These are phyloP conservation scores for Cladosporium austrohemisphaericum DNA, from an alignment of 2,329 filamentous ascomycete species.

Conservation along the genomic window DNA sequence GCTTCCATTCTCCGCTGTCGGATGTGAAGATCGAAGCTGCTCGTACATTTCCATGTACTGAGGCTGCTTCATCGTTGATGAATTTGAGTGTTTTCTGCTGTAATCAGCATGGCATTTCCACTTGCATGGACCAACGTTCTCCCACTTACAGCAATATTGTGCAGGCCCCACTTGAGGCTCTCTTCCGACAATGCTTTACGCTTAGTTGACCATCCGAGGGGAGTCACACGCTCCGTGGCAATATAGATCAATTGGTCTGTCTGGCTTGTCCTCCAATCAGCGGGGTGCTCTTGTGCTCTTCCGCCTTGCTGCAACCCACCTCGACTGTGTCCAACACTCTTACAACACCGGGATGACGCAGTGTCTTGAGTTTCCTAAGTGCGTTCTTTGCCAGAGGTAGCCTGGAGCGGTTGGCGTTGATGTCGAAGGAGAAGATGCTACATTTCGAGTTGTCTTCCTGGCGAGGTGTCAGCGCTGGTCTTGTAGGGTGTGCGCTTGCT, in stretches of 20 bases:
- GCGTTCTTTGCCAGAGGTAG: slow-evolving; percentile 89
- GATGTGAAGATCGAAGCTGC: slow-evolving; percentile 87
- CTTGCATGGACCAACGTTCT: not conserved
- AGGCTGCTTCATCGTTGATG: slow-evolving; percentile 88
- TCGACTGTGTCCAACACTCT: slow-evolving; percentile 93
- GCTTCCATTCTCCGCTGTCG: slow-evolving; percentile 96
- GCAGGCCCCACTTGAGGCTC: slow-evolving; percentile 94
- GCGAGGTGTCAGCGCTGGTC: slow-evolving; percentile 15
- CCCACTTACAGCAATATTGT: slow-evolving; percentile 68
- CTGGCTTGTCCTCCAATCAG: slow-evolving; percentile 48
- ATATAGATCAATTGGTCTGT: slow-evolving; percentile 95
- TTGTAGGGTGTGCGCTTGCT: not conserved
- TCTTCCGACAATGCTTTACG: slow-evolving; percentile 83
- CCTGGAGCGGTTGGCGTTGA: slow-evolving; percentile 72
- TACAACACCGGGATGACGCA: slow-evolving; percentile 91
- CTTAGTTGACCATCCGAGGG: slow-evolving; percentile 84
- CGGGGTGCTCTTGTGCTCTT: slow-evolving; percentile 2
- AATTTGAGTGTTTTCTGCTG: slow-evolving; percentile 83
- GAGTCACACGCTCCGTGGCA: slow-evolving; percentile 84
- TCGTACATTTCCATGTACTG: slow-evolving; percentile 82
- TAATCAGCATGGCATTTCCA: not conserved
- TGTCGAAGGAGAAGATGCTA: slow-evolving; percentile 95
- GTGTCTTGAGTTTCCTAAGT: slow-evolving; percentile 84
- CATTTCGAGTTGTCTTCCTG: slow-evolving; percentile 92
- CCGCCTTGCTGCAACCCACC: slow-evolving; percentile 47